These are phyloP conservation scores for Eutypella sp. DNA, from an alignment of 2,329 filamentous ascomycete genomes.

Conservation along the genomic window DNA sequence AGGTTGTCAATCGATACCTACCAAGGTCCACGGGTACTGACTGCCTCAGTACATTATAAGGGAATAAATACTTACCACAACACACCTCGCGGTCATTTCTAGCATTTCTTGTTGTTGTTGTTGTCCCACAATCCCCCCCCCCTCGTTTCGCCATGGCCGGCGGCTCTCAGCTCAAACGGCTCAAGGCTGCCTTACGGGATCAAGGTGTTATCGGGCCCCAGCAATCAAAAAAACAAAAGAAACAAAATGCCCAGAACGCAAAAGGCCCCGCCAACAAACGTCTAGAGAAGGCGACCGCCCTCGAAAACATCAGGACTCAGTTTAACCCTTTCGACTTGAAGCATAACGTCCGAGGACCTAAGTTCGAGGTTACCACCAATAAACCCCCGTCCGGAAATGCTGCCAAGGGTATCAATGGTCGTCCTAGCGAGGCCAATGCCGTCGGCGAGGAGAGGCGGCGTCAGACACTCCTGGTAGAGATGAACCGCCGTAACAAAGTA, in stretches of 20 bases:
- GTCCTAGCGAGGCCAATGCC: slow-evolving; percentile 81
- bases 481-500: slow-evolving; percentile 84
- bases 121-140: neutral
- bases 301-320: slow-evolving; percentile 84
- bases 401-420: slow-evolving; percentile 58
- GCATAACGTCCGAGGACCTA: slow-evolving; percentile 68
- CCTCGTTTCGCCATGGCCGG: slow-evolving; percentile 14
- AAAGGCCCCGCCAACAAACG: slow-evolving; percentile 66
- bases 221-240: slow-evolving; percentile 92
- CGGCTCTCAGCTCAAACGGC: slow-evolving; percentile 91
- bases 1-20: neutral
- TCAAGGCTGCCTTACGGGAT: slow-evolving; percentile 85
- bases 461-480: slow-evolving; percentile 80
- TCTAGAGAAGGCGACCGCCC: slow-evolving; percentile 68
- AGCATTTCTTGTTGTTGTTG: neutral
- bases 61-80: neutral
- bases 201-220: slow-evolving; percentile 88
- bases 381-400: slow-evolving; percentile 48
- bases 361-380: slow-evolving; percentile 77
- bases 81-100: too few species aligned
- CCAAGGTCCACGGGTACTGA: neutral
- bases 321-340: slow-evolving; percentile 99
- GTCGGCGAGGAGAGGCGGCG: slow-evolving; percentile 81
- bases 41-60: neutral
- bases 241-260: slow-evolving; percentile 63